These are phyloP conservation scores for Yarrowia sp. DNA, from an alignment of 805 yeast species.

Conservation along the genomic window DNA sequence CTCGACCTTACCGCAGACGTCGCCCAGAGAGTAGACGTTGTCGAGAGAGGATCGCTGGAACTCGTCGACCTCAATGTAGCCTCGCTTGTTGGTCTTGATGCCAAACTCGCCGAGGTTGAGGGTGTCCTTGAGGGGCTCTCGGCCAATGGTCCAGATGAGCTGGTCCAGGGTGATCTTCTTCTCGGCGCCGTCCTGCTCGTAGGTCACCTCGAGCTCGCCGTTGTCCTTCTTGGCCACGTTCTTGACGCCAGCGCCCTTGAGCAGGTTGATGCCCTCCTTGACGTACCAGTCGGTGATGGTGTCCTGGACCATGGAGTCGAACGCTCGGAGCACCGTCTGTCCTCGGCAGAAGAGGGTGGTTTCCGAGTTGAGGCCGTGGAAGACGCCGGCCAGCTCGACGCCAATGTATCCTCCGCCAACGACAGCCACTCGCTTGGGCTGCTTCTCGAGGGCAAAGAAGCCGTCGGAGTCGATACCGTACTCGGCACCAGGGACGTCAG, in stretches of 20 bases:
- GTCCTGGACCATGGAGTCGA: slow-evolving; percentile 76
- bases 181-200: slow-evolving; percentile 44
- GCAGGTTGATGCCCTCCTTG: slow-evolving; percentile 76
- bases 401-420: slow-evolving; percentile 99
- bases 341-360: slow-evolving; percentile 88
- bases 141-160: slow-evolving; percentile 91
- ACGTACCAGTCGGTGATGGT: slow-evolving; percentile 78
- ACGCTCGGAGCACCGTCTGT: slow-evolving; percentile 82
- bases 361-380: slow-evolving; percentile 81
- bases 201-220: slow-evolving; percentile 51
- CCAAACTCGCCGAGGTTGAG: slow-evolving; percentile 77
- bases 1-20: slow-evolving; percentile 88
- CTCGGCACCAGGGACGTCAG: slow-evolving; percentile 78
- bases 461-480: slow-evolving; percentile 87
- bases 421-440: slow-evolving; percentile 89
- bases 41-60: slow-evolving; percentile 76
- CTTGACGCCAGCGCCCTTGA: slow-evolving; percentile 56
- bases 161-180: slow-evolving; percentile 64
- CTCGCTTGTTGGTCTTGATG: slow-evolving; percentile 57
- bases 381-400: slow-evolving; percentile 91
- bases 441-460: slow-evolving; percentile 73
- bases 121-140: slow-evolving; percentile 65
- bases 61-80: slow-evolving; percentile 77
- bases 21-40: slow-evolving; percentile 84
- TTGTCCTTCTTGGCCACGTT: slow-evolving; percentile 43